These are phyloP conservation scores for Moelleriella libera DNA, from an alignment of 2,329 filamentous ascomycete species.

Conservation along the genomic window DNA sequence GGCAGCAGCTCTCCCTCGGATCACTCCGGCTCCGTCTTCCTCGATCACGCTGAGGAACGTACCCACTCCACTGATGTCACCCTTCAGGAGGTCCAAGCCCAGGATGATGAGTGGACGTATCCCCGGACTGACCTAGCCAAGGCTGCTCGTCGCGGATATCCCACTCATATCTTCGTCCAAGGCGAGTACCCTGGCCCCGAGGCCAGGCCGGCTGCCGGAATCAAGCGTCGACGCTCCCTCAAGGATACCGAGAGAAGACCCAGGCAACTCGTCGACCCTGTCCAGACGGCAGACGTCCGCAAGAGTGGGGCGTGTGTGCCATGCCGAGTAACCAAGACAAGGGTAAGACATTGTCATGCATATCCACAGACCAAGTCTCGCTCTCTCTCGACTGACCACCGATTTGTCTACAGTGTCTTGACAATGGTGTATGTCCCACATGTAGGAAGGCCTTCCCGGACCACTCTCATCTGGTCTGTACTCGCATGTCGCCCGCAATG, in stretches of 20 bases:
- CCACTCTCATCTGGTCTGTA: constrained; percentile 25
- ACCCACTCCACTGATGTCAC: constrained; percentile 15
- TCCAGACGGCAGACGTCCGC: constrained; percentile 33
- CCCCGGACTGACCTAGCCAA: constrained; percentile 20
- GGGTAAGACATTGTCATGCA: constrained; percentile 21
- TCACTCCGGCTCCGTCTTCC: constrained; percentile 20
- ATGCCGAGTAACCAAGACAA: constrained; percentile 32
- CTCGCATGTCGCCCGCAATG: constrained; percentile 20
- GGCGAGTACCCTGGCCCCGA: constrained; percentile 12
- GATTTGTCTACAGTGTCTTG: constrained; percentile 19
- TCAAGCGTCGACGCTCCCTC: constrained; percentile 21
- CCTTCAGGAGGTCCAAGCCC: constrained; percentile 19
- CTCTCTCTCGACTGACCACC: constrained; percentile 11
- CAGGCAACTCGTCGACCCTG: constrained; percentile 22
- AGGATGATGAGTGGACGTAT: constrained; percentile 26
- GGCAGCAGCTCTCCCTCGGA: constrained; percentile 26
- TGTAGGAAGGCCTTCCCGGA: constrained; percentile 26
- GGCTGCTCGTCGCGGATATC: constrained; percentile 15
- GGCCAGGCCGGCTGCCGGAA: constrained; percentile 11
- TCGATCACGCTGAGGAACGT: constrained; percentile 16
- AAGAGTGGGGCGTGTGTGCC: constrained; percentile 32
- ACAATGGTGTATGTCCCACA: constrained; percentile 26
- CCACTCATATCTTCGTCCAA: constrained; percentile 17
- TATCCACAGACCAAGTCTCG: constrained; percentile 4
- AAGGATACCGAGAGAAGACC: constrained; percentile 19